Percentiles rank a stretch among this genome's conserved stretches.
Conservation (phyloP, 306 rosid species). For the Prunus armeniaca region DNA sequence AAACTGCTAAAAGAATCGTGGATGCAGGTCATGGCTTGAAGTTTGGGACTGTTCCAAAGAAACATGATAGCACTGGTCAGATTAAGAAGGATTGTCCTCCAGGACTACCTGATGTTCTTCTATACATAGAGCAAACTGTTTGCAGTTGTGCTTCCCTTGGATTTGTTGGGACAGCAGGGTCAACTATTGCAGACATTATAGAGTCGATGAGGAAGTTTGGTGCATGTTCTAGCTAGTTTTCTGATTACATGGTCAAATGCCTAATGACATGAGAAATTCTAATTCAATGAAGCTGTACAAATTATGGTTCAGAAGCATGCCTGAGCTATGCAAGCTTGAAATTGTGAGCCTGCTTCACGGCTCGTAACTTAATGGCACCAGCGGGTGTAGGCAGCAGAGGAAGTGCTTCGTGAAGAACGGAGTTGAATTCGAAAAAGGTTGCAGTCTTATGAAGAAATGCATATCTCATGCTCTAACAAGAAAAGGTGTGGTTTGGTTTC, state of each 20-base stretch:
- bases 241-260: constrained; percentile 19
- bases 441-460: background rate
- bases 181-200: constrained; percentile 78
- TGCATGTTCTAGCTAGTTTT: constrained; percentile 31
- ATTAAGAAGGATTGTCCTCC: constrained; percentile 46
- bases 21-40: constrained; percentile 49
- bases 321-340: background rate
- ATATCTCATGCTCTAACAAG: background rate
- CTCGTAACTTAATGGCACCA: background rate
- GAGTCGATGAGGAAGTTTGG: constrained; percentile 65
- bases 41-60: constrained; percentile 30
- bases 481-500: background rate
- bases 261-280: background rate
- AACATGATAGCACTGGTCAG: constrained; percentile 25
- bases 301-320: background rate
- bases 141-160: constrained; percentile 89
- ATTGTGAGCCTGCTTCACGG: constrained; percentile 8
- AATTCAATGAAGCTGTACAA: constrained; percentile 1
- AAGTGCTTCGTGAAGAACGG: background rate
- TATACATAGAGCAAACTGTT: constrained; percentile 67
- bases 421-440: background rate
- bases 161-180: constrained; percentile 84
- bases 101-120: constrained; percentile 57
- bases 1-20: constrained; percentile 50
- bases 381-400: background rate